A percentile compares a stretch with the other conserved stretches of the same genome.
These are phyloP conservation scores for Coemansia nantahalensis DNA, from an alignment of 192 early-diverging fungal genomes.

Conservation along the genomic window DNA sequence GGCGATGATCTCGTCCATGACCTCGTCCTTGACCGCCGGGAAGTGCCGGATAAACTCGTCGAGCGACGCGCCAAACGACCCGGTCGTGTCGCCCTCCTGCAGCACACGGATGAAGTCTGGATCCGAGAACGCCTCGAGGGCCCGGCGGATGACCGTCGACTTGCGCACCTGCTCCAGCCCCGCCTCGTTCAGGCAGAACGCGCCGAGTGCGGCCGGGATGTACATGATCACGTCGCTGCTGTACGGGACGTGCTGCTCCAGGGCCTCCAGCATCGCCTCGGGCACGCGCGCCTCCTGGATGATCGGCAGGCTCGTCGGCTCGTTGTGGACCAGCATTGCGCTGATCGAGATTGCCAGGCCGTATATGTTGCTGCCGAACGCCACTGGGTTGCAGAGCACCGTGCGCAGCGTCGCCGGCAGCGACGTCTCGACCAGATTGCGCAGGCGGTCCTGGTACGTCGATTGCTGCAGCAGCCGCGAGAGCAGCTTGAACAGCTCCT, in stretches of 20 bases:
- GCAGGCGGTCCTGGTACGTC: slow-evolving; percentile 83
- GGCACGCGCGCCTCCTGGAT: slow-evolving; percentile 91
- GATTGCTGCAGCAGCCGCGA: slow-evolving; percentile 94
- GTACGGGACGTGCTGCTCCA: slow-evolving; percentile 70
- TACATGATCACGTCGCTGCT: slow-evolving; percentile 78
- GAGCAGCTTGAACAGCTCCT: slow-evolving; percentile 88
- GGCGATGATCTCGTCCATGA: slow-evolving; percentile 65
- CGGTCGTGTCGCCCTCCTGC: slow-evolving; percentile 79
- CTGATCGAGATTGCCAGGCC: slow-evolving; percentile 90
- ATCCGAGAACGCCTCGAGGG: slow-evolving; percentile 74
- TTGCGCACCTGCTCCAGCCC: slow-evolving; percentile 84
- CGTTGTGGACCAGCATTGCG: slow-evolving; percentile 96
- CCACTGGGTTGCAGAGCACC: slow-evolving; percentile 70
- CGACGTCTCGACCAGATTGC: slow-evolving; percentile 90
- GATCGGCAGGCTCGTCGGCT: slow-evolving; percentile 91
- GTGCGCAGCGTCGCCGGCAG: slow-evolving; percentile 71
- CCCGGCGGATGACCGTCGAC: slow-evolving; percentile 66
- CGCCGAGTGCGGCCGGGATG: slow-evolving; percentile 91
- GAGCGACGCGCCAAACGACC: slow-evolving; percentile 78
- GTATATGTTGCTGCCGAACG: slow-evolving; percentile 82
- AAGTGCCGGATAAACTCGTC: slow-evolving; percentile 98
- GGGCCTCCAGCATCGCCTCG: slow-evolving; percentile 70
- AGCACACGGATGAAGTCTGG: slow-evolving; percentile 73
- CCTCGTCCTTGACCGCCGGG: slow-evolving; percentile 71
- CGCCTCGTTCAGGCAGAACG: slow-evolving; percentile 86